Conservation (phyloP, 2,329 filamentous ascomycete genomes). For the Trichophyton simii region DNA sequence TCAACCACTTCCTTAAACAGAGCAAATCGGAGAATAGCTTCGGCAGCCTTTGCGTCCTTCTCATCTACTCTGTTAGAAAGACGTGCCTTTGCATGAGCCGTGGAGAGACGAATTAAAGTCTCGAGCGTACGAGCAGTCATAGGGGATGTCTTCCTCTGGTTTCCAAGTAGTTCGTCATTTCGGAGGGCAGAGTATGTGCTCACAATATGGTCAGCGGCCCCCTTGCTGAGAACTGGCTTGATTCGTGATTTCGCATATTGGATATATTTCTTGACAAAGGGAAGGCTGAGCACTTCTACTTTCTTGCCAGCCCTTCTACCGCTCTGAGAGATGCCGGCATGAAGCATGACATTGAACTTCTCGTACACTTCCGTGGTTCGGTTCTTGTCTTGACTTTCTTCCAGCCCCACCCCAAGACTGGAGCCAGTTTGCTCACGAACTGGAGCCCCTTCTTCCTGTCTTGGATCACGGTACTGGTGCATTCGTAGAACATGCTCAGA, state of each 20-base stretch:
- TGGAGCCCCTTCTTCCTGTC: conserved; percentile 85
- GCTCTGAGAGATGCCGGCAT: conserved; percentile 70
- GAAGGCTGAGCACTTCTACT: conserved; percentile 82
- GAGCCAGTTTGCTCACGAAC: conserved; percentile 80
- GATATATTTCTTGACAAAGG: conserved; percentile 99
- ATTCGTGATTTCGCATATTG: conserved; percentile 91
- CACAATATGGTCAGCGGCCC: conserved; percentile 82
- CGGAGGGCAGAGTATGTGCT: conserved; percentile 81
- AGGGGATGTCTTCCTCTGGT: conserved; percentile 82
- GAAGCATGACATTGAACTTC: conserved; percentile 92
- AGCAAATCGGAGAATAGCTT: conserved; percentile 82
- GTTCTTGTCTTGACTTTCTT: conserved; percentile 59
- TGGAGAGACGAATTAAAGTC: conserved; percentile 94
- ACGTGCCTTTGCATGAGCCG: conserved; percentile 85
- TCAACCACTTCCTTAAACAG: conserved; percentile 90
- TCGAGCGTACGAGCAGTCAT: conserved; percentile 96
- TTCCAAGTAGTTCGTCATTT: conserved; percentile 91
- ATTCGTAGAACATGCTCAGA: conserved; percentile 96
- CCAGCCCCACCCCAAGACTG: conserved; percentile 73
- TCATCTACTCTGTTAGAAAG: conserved; percentile 82
- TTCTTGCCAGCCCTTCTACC: conserved; percentile 63
- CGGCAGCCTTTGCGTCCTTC: conserved; percentile 74
- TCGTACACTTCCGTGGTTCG: conserved; percentile 80
- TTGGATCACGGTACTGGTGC: conserved; percentile 87
- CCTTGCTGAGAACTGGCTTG: conserved; percentile 80